Evolutionary conservation across 2,329 filamentous ascomycete species (phyloP), one percentile per base, ranked within the genome.

Genomic region (Ascochyta koolunga): DNA sequence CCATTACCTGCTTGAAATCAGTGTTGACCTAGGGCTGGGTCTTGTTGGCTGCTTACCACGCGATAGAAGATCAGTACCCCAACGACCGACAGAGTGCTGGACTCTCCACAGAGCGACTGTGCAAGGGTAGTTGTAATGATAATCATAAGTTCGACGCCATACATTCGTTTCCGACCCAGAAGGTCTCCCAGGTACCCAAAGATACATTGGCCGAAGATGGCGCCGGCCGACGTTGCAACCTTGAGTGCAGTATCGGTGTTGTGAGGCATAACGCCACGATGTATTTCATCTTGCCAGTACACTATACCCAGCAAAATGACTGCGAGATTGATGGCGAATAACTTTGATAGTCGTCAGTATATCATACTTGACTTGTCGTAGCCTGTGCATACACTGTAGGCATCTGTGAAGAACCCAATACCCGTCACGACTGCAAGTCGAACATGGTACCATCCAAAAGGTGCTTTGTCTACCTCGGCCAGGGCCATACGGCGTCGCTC

Each of bases 391-490:
- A 70, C 66, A 60, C 62, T 67, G 76, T 93, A 93, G 11, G 89
- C 89, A 71, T 93, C 91, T 15, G 90, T 93, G 77, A 95, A 95
- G 84, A 96, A 95, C 64, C 90, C 91, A 58, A 93, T 88, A 66
- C 91, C 90, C 25, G 90, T 90, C 21, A 93, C 90, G 8, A 90
- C 77, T 48, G 90, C 84, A 53, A 90, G 88, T 35, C 90, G 84
- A 54, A 93, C 84, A 69, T 95, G 90, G 71, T 92, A 91, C 89
- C 71, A 73, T 15, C 70, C 69, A 43, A 73, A 72, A 0, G 69
- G 68, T 21, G 70, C 70, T 45, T 73, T 74, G 33, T 74, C 71
- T 25, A 74, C 67, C 48, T 74, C 71, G 11, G 71, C 71, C 16
- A 74, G 61, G 38, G 70, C 69, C 66, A 73, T 68, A 5, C 70